Evolutionary conservation across 148 eudicot genomes (phyloP).

Genomic region (Rhododendron henanense): DNA sequence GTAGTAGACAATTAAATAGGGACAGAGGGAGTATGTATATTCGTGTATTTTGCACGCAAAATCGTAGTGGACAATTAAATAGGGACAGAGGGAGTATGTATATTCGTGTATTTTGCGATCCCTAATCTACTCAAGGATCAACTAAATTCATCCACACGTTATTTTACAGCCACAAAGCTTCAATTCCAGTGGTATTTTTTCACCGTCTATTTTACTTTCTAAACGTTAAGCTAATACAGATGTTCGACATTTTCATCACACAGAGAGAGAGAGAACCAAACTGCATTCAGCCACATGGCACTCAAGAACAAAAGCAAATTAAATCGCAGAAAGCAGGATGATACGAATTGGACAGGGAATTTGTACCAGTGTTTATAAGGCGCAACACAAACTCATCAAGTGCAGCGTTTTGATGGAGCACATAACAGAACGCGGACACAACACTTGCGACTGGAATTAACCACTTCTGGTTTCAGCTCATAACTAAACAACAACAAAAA

Average conservation of each 20-base stretch:
- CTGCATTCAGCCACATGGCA: background rate
- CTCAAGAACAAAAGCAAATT: background rate
- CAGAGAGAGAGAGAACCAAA: background rate
- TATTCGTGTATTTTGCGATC: too few species aligned
- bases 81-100: too few species aligned
- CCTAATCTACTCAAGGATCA: background rate
- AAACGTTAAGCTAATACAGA: background rate
- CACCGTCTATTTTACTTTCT: background rate
- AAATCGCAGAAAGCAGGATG: background rate
- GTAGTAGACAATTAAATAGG: too few species aligned
- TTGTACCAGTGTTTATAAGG: constrained; percentile 63
- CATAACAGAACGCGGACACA: constrained; percentile 94
- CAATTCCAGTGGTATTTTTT: background rate
- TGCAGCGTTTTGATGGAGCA: constrained; percentile 97
- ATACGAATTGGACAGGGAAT: background rate
- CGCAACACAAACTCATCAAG: constrained; percentile 95
- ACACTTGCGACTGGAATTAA: constrained; percentile 77
- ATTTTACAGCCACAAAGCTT: background rate
- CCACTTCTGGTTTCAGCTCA: constrained; percentile 79
- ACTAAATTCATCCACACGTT: background rate
- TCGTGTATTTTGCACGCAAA: too few species aligned
- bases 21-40: too few species aligned
- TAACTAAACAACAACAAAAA: too few species aligned
- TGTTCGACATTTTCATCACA: too few species aligned
- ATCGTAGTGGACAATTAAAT: too few species aligned